Evolutionary conservation across 805 yeast species (phyloP), one percentile per base, ranked within the genome.

Genomic region (Nakazawaea laoshanensis): DNA sequence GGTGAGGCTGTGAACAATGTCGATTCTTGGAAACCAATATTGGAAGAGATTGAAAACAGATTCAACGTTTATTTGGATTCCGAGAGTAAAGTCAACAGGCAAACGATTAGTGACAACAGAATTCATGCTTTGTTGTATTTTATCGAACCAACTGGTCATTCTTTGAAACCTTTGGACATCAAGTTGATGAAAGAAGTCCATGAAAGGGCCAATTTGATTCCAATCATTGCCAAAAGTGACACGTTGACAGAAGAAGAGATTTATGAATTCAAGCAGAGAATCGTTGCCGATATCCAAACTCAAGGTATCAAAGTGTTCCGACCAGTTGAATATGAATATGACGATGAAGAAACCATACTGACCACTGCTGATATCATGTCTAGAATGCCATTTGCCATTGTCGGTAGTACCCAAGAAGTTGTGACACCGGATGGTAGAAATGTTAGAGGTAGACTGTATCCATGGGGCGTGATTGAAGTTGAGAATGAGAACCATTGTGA

Each of bases 391-490:
- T 89, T 85, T 61, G 97, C 98, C 12, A 79, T 92, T 43, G 83
- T 92, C 34, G 98, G 96, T 15, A 85, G 96, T 15, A 83, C 92
- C 15, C 61, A 63, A 38, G 76, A 74, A 42, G 77, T 82, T 22
- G 77, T 77, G 46, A 67, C 71, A 29, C 54, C 68, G 27, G 92
- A 83, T 50, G 96, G 96, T 26, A 71, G 84, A 54, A 41, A 51
- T 15, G 94, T 88, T 28, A 77, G 96, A 57, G 96, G 95, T 45
- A 82, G 98, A 61, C 64, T 73, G 41, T 89, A 89, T 56, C 96
- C 97, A 41, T 92, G 98, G 98, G 97, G 97, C 45, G 68, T 82
- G 15, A 82, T 92, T 48, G 96, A 92, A 61, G 88, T 92, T 46
- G 96, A 87, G 56, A 89, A 92, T 55, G 92, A 85, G 61, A 76